Conservation (phyloP, 2,329 filamentous ascomycete species). For the Bretziella fagacearum region DNA sequence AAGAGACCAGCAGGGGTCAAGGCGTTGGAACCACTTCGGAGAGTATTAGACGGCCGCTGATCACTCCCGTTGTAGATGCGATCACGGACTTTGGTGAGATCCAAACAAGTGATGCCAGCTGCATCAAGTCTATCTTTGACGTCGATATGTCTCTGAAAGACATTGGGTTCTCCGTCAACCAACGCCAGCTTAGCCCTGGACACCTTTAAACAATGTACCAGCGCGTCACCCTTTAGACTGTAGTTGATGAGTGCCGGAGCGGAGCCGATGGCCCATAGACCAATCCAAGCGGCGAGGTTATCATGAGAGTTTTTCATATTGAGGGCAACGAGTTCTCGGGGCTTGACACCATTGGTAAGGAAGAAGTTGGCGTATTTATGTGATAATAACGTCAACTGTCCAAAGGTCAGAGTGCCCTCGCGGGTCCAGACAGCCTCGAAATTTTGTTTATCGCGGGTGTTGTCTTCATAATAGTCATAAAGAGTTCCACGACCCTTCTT, state of each 20-base stretch:
- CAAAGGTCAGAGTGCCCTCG: conserved; percentile 40
- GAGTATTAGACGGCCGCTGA: conserved; percentile 35
- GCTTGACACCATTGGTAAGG: conserved; percentile 37
- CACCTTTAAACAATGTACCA: conserved; percentile 48
- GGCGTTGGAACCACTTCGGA: conserved; percentile 33
- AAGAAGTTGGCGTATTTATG: conserved; percentile 48
- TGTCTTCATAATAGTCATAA: conserved; percentile 49
- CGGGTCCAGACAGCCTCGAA: conserved; percentile 52
- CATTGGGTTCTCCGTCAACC: conserved; percentile 44
- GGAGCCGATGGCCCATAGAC: conserved; percentile 46
- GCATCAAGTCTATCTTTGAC: conserved; percentile 34
- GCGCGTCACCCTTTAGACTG: conserved; percentile 44
- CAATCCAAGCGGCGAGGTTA: conserved; percentile 49
- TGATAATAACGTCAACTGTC: conserved; percentile 35
- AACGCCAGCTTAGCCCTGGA: conserved; percentile 46
- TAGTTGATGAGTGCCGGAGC: conserved; percentile 57
- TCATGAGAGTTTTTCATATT: conserved; percentile 53
- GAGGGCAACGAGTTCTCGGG: conserved; percentile 44
- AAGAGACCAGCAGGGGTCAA: conserved; percentile 45
- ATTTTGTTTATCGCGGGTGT: conserved; percentile 33
- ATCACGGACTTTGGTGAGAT: conserved; percentile 32
- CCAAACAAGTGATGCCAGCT: conserved; percentile 36
- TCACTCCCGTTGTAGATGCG: conserved; percentile 28
- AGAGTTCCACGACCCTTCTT: conserved; percentile 35
- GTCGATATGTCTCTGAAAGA: conserved; percentile 39